Conservation (phyloP, 1,284 basidiomycete species). For the Ceratobasidium theobromae region DNA sequence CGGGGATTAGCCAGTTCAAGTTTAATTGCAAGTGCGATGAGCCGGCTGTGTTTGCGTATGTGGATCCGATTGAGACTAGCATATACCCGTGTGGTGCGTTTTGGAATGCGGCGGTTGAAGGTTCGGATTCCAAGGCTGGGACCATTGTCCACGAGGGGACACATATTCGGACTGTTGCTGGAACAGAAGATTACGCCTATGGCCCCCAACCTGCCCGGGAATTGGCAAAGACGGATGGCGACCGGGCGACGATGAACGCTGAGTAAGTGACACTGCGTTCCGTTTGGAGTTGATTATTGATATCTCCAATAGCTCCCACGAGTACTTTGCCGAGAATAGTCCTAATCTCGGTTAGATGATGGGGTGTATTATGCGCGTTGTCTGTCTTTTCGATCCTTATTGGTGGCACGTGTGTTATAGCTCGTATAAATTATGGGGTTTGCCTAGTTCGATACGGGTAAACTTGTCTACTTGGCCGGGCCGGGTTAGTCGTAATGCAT, state of each 20-base stretch:
- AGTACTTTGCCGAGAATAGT: slow-evolving; percentile 36
- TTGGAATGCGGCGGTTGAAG: slow-evolving; percentile 13
- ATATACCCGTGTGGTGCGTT: slow-evolving; percentile 33
- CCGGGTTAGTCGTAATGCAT: no score
- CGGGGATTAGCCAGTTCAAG: slow-evolving; percentile 5
- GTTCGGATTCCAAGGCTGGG: slow-evolving; percentile 32
- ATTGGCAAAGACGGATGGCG: slow-evolving; percentile 13
- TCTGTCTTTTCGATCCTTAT: no score
- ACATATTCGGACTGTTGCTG: slow-evolving; percentile 21
- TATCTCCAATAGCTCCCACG: slow-evolving; percentile 7
- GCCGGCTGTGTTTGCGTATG: slow-evolving; percentile 30
- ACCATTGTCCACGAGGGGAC: slow-evolving; percentile 33
- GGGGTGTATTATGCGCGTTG: no score
- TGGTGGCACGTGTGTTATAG: no score
- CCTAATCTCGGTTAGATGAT: no score
- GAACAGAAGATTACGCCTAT: slow-evolving; percentile 30
- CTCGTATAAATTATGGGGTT: no score
- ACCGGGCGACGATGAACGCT: slow-evolving; percentile 28
- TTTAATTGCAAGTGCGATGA: slow-evolving; percentile 34
- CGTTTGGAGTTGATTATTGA: background rate
- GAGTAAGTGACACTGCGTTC: slow-evolving; percentile 5
- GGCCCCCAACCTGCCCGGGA: slow-evolving; percentile 17
- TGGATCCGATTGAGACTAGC: slow-evolving; percentile 27
- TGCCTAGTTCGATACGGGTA: no score
- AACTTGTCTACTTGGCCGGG: no score